phyloP scores from a whole-genome alignment of 495 filamentous ascomycete species.

The Talaromyces ruber region DNA sequence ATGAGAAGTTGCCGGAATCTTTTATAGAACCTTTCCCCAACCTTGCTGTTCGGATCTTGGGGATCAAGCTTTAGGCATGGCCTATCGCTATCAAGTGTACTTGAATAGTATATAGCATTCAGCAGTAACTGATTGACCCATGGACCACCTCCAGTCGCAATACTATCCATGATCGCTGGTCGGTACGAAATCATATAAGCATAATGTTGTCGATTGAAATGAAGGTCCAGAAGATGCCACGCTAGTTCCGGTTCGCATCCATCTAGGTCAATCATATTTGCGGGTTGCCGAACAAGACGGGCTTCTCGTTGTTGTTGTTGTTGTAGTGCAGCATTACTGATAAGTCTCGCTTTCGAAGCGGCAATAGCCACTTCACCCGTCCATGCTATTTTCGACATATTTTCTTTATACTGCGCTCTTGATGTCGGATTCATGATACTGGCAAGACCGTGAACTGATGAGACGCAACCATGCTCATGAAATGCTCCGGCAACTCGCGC shows the following conservation, averaged over 20 bases:
- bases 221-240: constrained; percentile 21
- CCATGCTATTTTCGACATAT: not conserved
- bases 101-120: too few relatives aligned
- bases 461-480: constrained; percentile 1
- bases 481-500: not conserved
- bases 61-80: too few relatives aligned
- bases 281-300: not conserved
- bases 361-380: not conserved
- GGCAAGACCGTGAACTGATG: not conserved
- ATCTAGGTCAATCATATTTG: constrained; percentile 21
- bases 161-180: not conserved
- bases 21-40: too few relatives aligned
- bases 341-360: too few relatives aligned
- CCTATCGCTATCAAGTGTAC: too few relatives aligned
- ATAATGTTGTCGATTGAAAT: constrained; percentile 22
- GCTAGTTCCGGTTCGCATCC: constrained; percentile 19
- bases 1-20: not conserved
- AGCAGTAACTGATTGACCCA: too few relatives aligned
- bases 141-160: too few relatives aligned
- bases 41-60: too few relatives aligned
- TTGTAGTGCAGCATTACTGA: too few relatives aligned
- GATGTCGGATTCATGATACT: constrained; percentile 2
- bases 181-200: constrained; percentile 20
- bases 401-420: constrained; percentile 1
- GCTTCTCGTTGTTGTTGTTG: not conserved